A percentile compares a stretch with the other conserved stretches of the same genome.
phyloP scores from a whole-genome alignment of 768 basidiomycete genomes.

The Boletus edulis region DNA sequence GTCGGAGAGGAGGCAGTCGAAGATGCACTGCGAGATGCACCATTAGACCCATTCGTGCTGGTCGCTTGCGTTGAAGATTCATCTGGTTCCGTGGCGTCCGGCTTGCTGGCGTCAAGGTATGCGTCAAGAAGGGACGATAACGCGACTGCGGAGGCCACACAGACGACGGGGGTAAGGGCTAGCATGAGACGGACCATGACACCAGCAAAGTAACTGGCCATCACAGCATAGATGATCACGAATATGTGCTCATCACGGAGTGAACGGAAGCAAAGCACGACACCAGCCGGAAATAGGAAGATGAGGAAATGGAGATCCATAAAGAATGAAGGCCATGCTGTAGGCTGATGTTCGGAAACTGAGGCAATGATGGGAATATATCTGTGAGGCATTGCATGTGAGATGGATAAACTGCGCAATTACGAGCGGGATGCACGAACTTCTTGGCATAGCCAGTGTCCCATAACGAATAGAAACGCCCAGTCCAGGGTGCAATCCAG shows the following conservation, averaged over 20 bases:
- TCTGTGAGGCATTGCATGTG: constrained; percentile 36
- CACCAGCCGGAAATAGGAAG: constrained; percentile 97
- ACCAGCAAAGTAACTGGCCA: constrained; percentile 97
- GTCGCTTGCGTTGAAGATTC: constrained; percentile 5
- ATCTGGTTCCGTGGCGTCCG: constrained; percentile 33
- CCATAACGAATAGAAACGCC: constrained; percentile 98
- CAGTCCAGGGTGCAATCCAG: constrained; percentile 99
- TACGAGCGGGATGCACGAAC: constrained; percentile 39
- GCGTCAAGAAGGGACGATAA: constrained; percentile 85
- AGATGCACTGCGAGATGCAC: constrained; percentile 17
- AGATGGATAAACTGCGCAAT: background rate
- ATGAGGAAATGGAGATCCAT: constrained; percentile 99
- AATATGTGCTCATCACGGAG: constrained; percentile 97
- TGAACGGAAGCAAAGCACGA: constrained; percentile 89
- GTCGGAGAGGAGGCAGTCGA: constrained; percentile 30
- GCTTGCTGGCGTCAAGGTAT: constrained; percentile 83
- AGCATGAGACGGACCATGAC: constrained; percentile 99
- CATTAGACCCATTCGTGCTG: constrained; percentile 9
- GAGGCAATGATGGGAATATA: constrained; percentile 98
- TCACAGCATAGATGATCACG: constrained; percentile 95
- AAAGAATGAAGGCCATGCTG: constrained; percentile 99
- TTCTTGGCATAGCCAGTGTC: constrained; percentile 99
- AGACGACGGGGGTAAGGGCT: constrained; percentile 95
- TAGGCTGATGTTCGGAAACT: constrained; percentile 98
- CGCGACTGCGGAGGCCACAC: constrained; percentile 89